phyloP scores from a whole-genome alignment of 78 protist genomes.

The Acrasis kona region DNA sequence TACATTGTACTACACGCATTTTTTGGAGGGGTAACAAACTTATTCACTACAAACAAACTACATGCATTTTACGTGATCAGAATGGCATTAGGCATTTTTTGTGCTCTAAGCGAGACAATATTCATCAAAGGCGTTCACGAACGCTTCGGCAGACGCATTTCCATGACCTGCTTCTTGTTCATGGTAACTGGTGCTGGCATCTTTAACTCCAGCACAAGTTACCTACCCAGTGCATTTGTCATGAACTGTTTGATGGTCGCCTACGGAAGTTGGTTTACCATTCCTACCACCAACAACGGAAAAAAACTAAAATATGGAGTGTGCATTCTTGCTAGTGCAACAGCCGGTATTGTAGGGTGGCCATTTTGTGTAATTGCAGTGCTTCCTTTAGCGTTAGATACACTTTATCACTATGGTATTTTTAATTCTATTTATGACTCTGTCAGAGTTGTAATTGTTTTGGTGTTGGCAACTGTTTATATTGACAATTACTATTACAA shows the following conservation, averaged over 20 bases:
- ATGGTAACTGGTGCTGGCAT: neutral
- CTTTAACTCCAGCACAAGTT: neutral
- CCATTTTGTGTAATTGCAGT: slow-evolving; percentile 15
- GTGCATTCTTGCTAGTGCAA: neutral
- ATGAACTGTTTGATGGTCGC: neutral
- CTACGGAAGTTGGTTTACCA: neutral
- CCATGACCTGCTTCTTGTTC: neutral
- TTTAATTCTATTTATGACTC: slow-evolving; percentile 1
- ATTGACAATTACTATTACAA: neutral
- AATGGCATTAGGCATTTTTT: neutral
- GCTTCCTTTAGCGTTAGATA: slow-evolving; percentile 24
- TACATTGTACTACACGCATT: slow-evolving; percentile 35
- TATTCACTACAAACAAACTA: neutral
- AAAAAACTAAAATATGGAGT: neutral
- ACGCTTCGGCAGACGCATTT: neutral
- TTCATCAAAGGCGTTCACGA: neutral
- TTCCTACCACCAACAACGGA: neutral
- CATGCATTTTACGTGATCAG: slow-evolving; percentile 4
- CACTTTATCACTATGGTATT: neutral
- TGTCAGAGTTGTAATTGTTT: neutral
- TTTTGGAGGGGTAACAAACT: neutral
- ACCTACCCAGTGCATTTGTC: neutral
- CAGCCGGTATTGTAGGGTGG: slow-evolving; percentile 25
- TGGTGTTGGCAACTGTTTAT: neutral
- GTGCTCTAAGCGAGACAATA: neutral